Conservation (phyloP, 2,329 filamentous ascomycete species). For the Cladophialophora exuberans region DNA sequence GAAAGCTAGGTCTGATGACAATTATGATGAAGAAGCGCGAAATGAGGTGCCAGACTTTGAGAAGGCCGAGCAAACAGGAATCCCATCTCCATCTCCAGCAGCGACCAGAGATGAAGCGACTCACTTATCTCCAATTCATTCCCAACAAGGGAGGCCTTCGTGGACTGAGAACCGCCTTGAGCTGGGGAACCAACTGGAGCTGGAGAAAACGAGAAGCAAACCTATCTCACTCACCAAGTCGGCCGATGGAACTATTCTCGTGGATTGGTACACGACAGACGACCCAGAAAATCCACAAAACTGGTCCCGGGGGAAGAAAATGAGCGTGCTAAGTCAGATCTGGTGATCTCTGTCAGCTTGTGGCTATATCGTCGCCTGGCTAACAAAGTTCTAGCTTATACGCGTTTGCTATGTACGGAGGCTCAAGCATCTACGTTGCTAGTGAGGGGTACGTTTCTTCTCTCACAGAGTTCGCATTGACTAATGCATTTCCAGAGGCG, state of each 20-base stretch:
- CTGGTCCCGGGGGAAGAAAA: slow-evolving; percentile 32
- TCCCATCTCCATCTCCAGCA: background rate
- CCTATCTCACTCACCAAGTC: slow-evolving; percentile 38
- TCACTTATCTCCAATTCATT: background rate
- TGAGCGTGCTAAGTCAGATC: slow-evolving; percentile 28
- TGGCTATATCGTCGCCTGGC: no score
- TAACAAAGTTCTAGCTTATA: slow-evolving; percentile 20
- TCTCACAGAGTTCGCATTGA: background rate
- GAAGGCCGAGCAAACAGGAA: background rate
- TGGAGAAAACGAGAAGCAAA: slow-evolving; percentile 34
- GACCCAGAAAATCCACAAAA: slow-evolving; percentile 36
- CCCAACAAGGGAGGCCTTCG: slow-evolving; percentile 3
- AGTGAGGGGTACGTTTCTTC: slow-evolving; percentile 24
- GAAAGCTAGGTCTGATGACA: background rate
- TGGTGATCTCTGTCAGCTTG: slow-evolving; percentile 4
- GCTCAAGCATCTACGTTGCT: slow-evolving; percentile 30
- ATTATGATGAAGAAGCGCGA: background rate
- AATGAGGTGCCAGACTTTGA: background rate
- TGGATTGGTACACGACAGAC: slow-evolving; percentile 32
- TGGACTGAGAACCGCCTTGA: slow-evolving; percentile 38
- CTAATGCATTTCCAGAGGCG: slow-evolving; percentile 3
- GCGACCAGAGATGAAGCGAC: background rate
- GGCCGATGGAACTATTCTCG: slow-evolving; percentile 35
- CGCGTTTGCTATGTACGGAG: slow-evolving; percentile 30
- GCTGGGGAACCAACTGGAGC: slow-evolving; percentile 35